Percentiles rank a stretch among this genome's conserved stretches.
Evolutionary conservation across 2,329 filamentous ascomycete genomes (phyloP).

Genomic region (Paraconiothyrium sp.): DNA sequence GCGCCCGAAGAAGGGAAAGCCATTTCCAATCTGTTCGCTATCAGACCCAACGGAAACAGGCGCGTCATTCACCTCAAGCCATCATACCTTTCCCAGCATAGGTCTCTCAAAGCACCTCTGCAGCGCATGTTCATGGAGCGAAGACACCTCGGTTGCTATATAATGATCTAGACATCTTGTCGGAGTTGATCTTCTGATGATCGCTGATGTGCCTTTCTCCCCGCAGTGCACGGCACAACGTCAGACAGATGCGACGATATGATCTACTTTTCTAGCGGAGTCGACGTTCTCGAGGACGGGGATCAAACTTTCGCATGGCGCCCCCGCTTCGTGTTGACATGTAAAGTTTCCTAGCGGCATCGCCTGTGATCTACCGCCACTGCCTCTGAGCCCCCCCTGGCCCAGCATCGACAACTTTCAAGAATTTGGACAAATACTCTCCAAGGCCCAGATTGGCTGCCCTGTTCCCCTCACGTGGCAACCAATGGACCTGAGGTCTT

Average conservation of each 20-base stretch:
- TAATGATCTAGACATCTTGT: neutral
- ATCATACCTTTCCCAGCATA: neutral
- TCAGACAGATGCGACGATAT: neutral
- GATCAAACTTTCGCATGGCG: neutral
- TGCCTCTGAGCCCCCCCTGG: neutral
- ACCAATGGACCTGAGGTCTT: neutral
- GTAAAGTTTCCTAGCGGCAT: conserved; percentile 6
- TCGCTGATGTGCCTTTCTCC: neutral
- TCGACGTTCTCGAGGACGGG: neutral
- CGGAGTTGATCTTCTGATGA: neutral
- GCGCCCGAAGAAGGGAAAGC: neutral
- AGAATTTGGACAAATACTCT: neutral
- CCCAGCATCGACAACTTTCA: neutral
- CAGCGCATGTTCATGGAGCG: no score
- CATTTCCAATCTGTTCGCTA: neutral
- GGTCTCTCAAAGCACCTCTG: neutral
- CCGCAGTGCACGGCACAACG: neutral
- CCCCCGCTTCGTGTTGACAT: neutral
- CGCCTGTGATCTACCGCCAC: neutral
- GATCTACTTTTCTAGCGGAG: neutral
- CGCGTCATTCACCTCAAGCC: neutral
- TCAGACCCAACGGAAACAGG: neutral
- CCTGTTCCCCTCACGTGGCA: conserved; percentile 12
- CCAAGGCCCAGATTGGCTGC: neutral
- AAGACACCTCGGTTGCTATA: no score